Evolutionary conservation across 106 monocot species (phyloP).

Genomic region (Amphibolis antarctica): DNA sequence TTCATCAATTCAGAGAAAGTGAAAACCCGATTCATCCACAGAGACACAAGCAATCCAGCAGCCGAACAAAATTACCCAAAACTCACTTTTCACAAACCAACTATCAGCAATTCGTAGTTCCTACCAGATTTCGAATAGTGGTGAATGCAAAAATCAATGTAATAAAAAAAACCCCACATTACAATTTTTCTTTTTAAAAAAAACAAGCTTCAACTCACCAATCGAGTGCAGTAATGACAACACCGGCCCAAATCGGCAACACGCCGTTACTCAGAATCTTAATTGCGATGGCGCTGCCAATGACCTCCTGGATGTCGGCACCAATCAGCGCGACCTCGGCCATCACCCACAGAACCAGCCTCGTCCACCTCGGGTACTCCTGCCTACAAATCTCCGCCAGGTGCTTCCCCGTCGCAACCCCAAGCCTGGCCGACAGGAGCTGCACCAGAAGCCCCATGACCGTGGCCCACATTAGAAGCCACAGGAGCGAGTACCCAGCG

Average conservation of each 20-base stretch:
- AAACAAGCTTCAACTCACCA: constrained; percentile 28
- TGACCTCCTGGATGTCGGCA: constrained; percentile 78
- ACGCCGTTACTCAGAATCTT: constrained; percentile 49
- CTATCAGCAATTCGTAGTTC: no score
- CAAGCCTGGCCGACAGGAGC: constrained; percentile 48
- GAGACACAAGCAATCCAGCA: background rate
- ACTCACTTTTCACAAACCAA: no score
- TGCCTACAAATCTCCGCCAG: constrained; percentile 70
- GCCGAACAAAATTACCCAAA: background rate
- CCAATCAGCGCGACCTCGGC: constrained; percentile 63
- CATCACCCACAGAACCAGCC: constrained; percentile 53
- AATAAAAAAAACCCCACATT: no score
- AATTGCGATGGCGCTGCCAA: constrained; percentile 66
- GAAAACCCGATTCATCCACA: background rate
- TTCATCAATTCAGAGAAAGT: background rate
- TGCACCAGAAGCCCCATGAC: constrained; percentile 61
- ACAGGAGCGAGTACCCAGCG: constrained; percentile 58
- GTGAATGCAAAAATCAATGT: no score
- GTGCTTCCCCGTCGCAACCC: constrained; percentile 58
- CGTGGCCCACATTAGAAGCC: constrained; percentile 63
- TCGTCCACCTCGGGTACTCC: constrained; percentile 61
- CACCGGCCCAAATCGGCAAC: constrained; percentile 55
- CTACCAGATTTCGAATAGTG: no score
- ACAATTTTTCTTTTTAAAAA: no score
- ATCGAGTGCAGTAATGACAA: constrained; percentile 57